Evolutionary conservation across 768 basidiomycete species (phyloP).

Genomic region (Leucosporidium yakuticum): DNA sequence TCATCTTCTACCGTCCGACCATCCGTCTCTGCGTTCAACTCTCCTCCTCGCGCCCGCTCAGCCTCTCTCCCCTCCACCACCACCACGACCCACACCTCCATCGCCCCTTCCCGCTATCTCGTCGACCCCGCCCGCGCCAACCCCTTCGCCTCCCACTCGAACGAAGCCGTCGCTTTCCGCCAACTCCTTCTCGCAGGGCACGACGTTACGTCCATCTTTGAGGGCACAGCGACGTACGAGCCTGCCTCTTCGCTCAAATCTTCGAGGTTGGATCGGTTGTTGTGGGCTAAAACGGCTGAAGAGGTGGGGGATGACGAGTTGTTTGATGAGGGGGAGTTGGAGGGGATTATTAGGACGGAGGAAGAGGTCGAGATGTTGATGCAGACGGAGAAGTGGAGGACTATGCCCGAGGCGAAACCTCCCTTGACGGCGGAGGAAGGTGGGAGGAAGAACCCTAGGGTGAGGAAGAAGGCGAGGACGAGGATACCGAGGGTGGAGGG

Average conservation of each 20-base stretch:
- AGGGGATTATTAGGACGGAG: neutral
- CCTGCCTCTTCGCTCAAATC: neutral
- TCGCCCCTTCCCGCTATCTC: neutral
- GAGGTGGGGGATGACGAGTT: neutral
- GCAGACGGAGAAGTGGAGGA: neutral
- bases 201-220: neutral
- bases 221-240: neutral
- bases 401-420: neutral
- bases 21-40: too few species aligned
- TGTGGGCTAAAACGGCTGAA: neutral
- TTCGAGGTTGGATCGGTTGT: neutral
- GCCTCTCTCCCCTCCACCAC: neutral
- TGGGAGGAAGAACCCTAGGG: neutral
- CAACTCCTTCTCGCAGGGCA: conserved; percentile 1
- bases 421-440: neutral
- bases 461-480: neutral
- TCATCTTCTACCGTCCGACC: too few species aligned
- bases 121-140: neutral
- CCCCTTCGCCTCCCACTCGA: neutral
- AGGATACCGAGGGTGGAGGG: neutral
- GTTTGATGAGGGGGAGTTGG: conserved; percentile 1
- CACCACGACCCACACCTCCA: neutral
- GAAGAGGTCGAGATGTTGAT: neutral
- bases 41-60: neutral
- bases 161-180: neutral